These are phyloP conservation scores for Fraxinus quadrangulata DNA, from an alignment of 257 asterid species.

Conservation along the genomic window DNA sequence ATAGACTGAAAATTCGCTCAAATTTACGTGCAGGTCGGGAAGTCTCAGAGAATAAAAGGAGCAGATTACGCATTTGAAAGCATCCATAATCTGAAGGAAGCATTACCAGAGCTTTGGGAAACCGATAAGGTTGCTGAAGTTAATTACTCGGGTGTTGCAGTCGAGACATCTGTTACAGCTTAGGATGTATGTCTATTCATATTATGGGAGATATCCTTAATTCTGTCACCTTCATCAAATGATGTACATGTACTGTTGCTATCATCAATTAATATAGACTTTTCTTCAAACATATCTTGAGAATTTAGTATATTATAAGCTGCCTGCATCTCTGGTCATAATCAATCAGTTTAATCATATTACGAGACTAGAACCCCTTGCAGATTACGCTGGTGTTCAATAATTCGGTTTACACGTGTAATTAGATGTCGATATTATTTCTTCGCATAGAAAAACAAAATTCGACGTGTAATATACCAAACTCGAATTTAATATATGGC, in stretches of 20 bases:
- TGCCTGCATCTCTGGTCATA: neutral
- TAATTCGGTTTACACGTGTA: constrained; percentile 29
- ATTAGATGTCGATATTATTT: constrained; percentile 27
- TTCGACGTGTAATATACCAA: constrained; percentile 23
- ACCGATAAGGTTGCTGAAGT: constrained; percentile 59
- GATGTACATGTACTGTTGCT: constrained; percentile 41
- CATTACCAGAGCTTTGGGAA: constrained; percentile 90
- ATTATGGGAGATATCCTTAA: constrained; percentile 6
- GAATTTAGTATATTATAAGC: neutral
- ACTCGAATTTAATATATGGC: neutral
- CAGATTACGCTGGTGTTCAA: constrained; percentile 29
- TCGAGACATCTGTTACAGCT: constrained; percentile 87
- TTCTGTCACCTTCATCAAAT: constrained; percentile 22
- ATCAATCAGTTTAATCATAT: neutral
- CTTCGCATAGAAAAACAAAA: constrained; percentile 17
- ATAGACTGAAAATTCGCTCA: neutral
- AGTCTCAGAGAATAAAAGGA: constrained; percentile 79
- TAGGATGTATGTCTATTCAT: constrained; percentile 33
- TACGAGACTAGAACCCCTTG: constrained; percentile 14
- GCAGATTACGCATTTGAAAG: constrained; percentile 92
- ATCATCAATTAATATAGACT: constrained; percentile 31
- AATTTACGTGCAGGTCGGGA: constrained; percentile 61
- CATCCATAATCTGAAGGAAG: constrained; percentile 87
- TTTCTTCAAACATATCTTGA: constrained; percentile 26
- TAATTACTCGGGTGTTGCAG: constrained; percentile 67